These are phyloP conservation scores for Aegilops sharonensis DNA, from an alignment of 176 grass and related monocot species.

Conservation along the genomic window DNA sequence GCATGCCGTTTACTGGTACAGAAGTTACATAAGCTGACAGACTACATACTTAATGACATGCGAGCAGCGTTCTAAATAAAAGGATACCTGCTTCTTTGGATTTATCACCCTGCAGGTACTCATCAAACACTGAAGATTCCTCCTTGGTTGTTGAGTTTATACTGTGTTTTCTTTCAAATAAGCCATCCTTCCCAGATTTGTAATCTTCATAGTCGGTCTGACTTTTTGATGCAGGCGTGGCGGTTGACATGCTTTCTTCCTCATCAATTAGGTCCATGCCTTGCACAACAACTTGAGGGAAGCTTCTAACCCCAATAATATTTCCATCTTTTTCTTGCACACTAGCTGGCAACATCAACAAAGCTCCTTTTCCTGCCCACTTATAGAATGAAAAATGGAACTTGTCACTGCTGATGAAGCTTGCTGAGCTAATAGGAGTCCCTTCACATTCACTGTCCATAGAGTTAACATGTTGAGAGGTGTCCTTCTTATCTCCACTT, in stretches of 20 bases:
- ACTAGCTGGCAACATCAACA: conserved; percentile 55
- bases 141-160: conserved; percentile 41
- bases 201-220: conserved; percentile 43
- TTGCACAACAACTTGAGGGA: conserved; percentile 85
- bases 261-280: conserved; percentile 60
- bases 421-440: conserved; percentile 48
- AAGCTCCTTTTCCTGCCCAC: conserved; percentile 81
- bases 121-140: conserved; percentile 26
- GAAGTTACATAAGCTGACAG: conserved; percentile 12
- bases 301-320: conserved; percentile 36
- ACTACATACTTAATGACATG: conserved; percentile 17
- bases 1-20: not conserved
- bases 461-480: conserved; percentile 30
- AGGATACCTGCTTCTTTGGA: conserved; percentile 43
- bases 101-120: conserved; percentile 43
- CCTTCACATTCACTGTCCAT: conserved; percentile 53
- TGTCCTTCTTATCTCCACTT: conserved; percentile 37
- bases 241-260: conserved; percentile 60
- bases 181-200: conserved; percentile 39
- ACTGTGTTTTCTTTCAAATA: conserved; percentile 41
- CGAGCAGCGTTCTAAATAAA: not conserved
- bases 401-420: conserved; percentile 40
- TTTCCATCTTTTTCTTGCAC: conserved; percentile 43
- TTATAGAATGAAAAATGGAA: conserved; percentile 94
- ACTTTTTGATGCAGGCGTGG: conserved; percentile 49